Evolutionary conservation across 2,329 filamentous ascomycete genomes (phyloP).

Genomic region (Thermomyces lanuginosus): DNA sequence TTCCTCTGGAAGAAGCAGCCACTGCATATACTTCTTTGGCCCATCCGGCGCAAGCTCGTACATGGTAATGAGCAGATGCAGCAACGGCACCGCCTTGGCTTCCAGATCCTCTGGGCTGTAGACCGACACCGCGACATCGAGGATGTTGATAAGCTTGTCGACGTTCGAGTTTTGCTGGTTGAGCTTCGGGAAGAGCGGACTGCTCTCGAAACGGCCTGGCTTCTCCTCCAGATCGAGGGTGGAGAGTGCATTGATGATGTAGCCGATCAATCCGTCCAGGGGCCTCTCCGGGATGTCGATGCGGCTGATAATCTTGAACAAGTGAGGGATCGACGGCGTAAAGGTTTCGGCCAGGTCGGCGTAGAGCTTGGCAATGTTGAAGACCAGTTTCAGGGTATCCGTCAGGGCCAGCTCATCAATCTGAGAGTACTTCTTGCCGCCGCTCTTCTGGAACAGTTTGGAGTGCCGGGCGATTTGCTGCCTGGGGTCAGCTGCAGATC

Average conservation of each 20-base stretch:
- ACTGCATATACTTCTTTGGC: constrained; percentile 47
- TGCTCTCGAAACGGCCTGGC: constrained; percentile 29
- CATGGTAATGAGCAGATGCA: constrained; percentile 58
- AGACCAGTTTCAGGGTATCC: constrained; percentile 75
- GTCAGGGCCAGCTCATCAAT: constrained; percentile 63
- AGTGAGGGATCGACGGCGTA: constrained; percentile 48
- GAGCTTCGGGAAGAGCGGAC: constrained; percentile 49
- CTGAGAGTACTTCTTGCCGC: constrained; percentile 18
- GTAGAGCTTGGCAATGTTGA: constrained; percentile 69
- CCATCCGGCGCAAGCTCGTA: constrained; percentile 50
- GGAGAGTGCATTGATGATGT: constrained; percentile 63
- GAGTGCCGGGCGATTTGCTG: constrained; percentile 55
- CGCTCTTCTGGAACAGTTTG: constrained; percentile 33
- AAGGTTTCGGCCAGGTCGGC: constrained; percentile 47
- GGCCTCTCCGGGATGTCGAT: constrained; percentile 47
- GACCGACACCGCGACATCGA: constrained; percentile 47
- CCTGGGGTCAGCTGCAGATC: constrained; percentile 8
- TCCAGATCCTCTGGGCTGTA: constrained; percentile 61
- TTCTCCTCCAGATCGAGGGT: constrained; percentile 55
- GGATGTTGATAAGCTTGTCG: constrained; percentile 50
- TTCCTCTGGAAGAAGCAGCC: constrained; percentile 55
- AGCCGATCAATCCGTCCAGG: constrained; percentile 54
- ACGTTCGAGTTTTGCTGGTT: constrained; percentile 45
- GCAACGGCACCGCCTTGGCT: constrained; percentile 49
- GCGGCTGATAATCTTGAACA: constrained; percentile 52